Percentiles rank a stretch among this genome's conserved stretches.
Conservation (phyloP, 768 basidiomycete species). For the Tephrocybe rancida region DNA sequence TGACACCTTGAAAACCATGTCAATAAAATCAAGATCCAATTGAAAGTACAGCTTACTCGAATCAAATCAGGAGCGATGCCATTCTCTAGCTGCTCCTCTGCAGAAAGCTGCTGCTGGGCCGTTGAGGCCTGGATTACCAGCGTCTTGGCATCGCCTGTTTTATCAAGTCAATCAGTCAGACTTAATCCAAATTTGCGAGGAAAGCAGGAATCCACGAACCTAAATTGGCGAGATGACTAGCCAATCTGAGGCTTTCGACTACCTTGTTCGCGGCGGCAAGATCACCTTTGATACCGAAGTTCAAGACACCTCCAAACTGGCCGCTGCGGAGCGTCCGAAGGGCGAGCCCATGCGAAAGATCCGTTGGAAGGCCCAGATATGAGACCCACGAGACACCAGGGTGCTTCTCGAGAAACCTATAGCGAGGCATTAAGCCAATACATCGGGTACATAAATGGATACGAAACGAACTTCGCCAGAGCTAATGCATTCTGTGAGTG, state of each 20-base stretch:
- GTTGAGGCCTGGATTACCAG: slow-evolving; percentile 78
- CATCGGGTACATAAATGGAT: background rate
- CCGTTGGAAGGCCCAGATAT: slow-evolving; percentile 68
- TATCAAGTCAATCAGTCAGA: no score
- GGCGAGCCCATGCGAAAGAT: slow-evolving; percentile 63
- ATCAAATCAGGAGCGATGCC: slow-evolving; percentile 80
- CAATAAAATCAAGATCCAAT: background rate
- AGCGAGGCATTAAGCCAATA: background rate
- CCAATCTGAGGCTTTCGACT: slow-evolving; percentile 72
- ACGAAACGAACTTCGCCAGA: background rate
- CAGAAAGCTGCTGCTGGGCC: slow-evolving; percentile 73
- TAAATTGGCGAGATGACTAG: slow-evolving; percentile 74
- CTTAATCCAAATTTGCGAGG: background rate
- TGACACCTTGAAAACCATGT: slow-evolving; percentile 22
- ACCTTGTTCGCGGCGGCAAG: slow-evolving; percentile 52
- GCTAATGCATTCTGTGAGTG: background rate
- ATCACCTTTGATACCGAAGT: slow-evolving; percentile 73
- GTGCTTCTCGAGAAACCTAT: slow-evolving; percentile 51
- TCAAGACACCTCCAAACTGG: slow-evolving; percentile 72
- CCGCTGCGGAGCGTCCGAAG: slow-evolving; percentile 53
- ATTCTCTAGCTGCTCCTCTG: slow-evolving; percentile 58
- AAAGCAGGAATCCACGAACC: background rate
- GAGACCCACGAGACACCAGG: slow-evolving; percentile 75
- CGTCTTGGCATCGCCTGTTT: slow-evolving; percentile 66
- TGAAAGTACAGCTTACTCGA: slow-evolving; percentile 43